Evolutionary conservation across 768 basidiomycete species (phyloP), one percentile per base, ranked within the genome.

Genomic region (Russula emetica): DNA sequence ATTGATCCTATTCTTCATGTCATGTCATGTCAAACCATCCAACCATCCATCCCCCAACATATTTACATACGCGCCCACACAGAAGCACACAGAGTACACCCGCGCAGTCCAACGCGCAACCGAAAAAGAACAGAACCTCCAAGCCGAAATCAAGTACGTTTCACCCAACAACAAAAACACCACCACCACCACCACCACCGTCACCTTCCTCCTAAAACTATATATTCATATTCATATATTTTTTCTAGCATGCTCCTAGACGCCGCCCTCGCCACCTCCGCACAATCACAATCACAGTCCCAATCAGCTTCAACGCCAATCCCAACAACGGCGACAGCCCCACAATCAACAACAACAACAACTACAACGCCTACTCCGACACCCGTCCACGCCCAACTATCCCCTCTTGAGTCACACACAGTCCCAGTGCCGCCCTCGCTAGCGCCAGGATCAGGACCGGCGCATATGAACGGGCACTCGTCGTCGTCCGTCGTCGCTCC

Each of bases 161-260:
- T 32, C 32, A 9, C 9, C 32, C 3, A 0, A 30, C 30, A 30
- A 4, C 30, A 9, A 32, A 9, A 32, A n/a, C n/a, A n/a, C n/a
- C n/a, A n/a, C n/a, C n/a, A n/a, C n/a, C n/a, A n/a, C n/a, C n/a
- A n/a, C n/a, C n/a, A n/a, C n/a, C n/a, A n/a, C n/a, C n/a, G n/a
- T n/a, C n/a, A n/a, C n/a, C n/a, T n/a, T n/a, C n/a, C n/a, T n/a
- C n/a, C n/a, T n/a, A n/a, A n/a, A n/a, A n/a, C n/a, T n/a, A n/a
- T n/a, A n/a, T n/a, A n/a, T n/a, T n/a, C n/a, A n/a, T n/a, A n/a
- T n/a, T n/a, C n/a, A n/a, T n/a, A n/a, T n/a, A n/a, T n/a, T n/a
- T n/a, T n/a, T n/a, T n/a, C n/a, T n/a, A 32, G 67, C 32, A 68
- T 68, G 67, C 64, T 68, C n/a, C 30, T 68, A n/a, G 67, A 68